Conservation (phyloP, 2,329 filamentous ascomycete species). For the Fusarium sp. region DNA sequence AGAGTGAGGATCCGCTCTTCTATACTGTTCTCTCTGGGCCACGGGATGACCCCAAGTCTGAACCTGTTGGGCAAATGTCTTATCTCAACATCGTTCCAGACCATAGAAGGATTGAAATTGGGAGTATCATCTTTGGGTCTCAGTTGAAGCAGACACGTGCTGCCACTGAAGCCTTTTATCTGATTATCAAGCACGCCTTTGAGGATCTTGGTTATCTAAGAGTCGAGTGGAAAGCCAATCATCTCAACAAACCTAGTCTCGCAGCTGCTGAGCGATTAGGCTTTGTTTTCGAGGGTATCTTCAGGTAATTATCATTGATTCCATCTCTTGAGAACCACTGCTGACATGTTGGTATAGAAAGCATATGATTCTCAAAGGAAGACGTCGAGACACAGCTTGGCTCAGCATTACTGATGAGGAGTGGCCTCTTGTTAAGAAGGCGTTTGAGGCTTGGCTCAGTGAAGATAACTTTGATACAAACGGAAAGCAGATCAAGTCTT, state of each 20-base stretch:
- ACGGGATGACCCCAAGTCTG: slow-evolving; percentile 35
- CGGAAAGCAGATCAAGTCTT: slow-evolving; percentile 59
- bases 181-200: slow-evolving; percentile 64
- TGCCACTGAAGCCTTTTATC: slow-evolving; percentile 66
- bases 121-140: slow-evolving; percentile 61
- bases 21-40: slow-evolving; percentile 55
- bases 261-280: slow-evolving; percentile 66
- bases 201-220: slow-evolving; percentile 62
- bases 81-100: slow-evolving; percentile 58
- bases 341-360: slow-evolving; percentile 46
- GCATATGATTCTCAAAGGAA: slow-evolving; percentile 67
- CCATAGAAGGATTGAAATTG: slow-evolving; percentile 65
- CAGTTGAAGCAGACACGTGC: slow-evolving; percentile 61
- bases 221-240: slow-evolving; percentile 72
- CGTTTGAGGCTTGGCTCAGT: slow-evolving; percentile 64
- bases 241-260: slow-evolving; percentile 62
- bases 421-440: slow-evolving; percentile 59
- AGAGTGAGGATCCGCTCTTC: slow-evolving; percentile 50
- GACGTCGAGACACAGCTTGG: slow-evolving; percentile 68
- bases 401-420: slow-evolving; percentile 67
- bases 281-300: slow-evolving; percentile 67
- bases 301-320: slow-evolving; percentile 49
- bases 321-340: not conserved
- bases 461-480: slow-evolving; percentile 63
- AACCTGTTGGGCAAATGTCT: slow-evolving; percentile 52